Percentiles rank a stretch among this genome's conserved stretches.
Evolutionary conservation across 169 alveolate genomes (phyloP).

Genomic region (Plasmodium chabaudi): DNA sequence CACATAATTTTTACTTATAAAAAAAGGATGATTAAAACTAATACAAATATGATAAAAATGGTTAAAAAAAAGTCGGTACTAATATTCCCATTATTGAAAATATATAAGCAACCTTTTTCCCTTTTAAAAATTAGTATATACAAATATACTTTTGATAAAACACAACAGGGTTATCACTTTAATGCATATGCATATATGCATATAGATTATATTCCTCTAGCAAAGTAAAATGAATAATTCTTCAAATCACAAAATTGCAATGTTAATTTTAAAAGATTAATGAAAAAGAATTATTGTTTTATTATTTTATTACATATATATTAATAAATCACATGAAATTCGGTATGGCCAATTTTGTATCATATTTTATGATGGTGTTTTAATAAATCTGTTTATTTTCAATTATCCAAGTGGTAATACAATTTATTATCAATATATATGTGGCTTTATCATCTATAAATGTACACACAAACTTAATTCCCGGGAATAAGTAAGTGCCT

Average conservation of each 20-base stretch:
- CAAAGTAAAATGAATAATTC: constrained; percentile 1
- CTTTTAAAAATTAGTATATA: constrained; percentile 1
- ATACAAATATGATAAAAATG: too few species aligned
- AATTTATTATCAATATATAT: too few species aligned
- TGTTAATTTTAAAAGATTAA: constrained; percentile 1
- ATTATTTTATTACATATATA: neutral
- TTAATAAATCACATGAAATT: neutral
- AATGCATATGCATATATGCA: neutral
- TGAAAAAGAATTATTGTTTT: neutral
- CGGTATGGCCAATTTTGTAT: too few species aligned
- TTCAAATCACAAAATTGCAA: neutral
- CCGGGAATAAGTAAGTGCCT: neutral
- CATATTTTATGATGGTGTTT: too few species aligned
- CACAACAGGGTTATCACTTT: neutral
- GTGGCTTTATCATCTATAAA: too few species aligned
- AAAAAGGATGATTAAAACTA: too few species aligned
- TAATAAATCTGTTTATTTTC: too few species aligned
- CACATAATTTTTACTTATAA: too few species aligned
- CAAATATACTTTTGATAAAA: constrained; percentile 12
- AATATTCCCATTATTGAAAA: neutral
- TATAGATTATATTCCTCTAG: neutral
- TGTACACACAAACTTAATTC: too few species aligned
- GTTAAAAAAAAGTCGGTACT: too few species aligned
- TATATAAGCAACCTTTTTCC: neutral
- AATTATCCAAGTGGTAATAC: too few species aligned